phyloP scores from a whole-genome alignment of 177 flowering plant genomes.

The Vitis hybrid region DNA sequence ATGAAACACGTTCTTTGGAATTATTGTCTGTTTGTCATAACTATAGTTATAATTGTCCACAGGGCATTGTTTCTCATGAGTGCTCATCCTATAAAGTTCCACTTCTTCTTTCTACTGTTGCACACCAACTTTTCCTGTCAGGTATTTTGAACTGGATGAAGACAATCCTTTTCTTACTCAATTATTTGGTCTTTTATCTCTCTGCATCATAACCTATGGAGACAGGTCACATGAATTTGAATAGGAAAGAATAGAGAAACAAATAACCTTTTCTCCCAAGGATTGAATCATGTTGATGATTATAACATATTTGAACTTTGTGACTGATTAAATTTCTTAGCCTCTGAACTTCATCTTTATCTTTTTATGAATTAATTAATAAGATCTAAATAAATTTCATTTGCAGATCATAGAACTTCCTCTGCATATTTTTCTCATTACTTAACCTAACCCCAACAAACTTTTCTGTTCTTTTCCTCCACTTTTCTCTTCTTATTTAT shows the following conservation, averaged over 20 bases:
- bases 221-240: background rate
- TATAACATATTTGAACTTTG: no score
- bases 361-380: background rate
- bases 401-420: background rate
- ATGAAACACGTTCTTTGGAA: background rate
- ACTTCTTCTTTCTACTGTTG: constrained; percentile 72
- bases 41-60: constrained; percentile 9
- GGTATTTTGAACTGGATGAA: constrained; percentile 35
- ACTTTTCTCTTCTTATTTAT: background rate
- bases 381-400: background rate
- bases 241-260: no score
- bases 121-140: constrained; percentile 84
- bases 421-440: background rate
- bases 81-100: constrained; percentile 69
- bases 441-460: no score
- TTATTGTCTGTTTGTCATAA: background rate
- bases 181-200: background rate
- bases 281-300: no score
- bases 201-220: background rate
- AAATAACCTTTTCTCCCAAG: no score
- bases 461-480: background rate
- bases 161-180: background rate
- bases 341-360: background rate
- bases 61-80: constrained; percentile 95
- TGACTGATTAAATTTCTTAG: background rate